Conservation (phyloP, 108 stramenopile species). For the Cylindrotheca fusiformis region DNA sequence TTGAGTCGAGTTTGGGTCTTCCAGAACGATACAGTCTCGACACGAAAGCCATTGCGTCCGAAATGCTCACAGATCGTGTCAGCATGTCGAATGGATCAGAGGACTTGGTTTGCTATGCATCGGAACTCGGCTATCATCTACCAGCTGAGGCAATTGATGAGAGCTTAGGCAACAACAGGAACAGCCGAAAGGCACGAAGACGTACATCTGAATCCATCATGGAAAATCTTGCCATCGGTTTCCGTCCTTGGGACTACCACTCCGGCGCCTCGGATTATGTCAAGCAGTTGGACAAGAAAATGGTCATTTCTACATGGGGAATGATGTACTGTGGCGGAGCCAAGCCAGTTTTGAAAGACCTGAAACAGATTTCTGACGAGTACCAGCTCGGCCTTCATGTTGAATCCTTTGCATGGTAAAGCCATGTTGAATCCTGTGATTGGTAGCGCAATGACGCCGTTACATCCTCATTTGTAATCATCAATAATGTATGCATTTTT, state of each 20-base stretch:
- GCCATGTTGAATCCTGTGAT: no score
- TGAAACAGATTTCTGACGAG: slow-evolving; percentile 29
- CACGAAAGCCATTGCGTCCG: slow-evolving; percentile 1
- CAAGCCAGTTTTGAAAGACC: slow-evolving; percentile 10
- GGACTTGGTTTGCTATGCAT: slow-evolving; percentile 5
- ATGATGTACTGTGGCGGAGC: slow-evolving; percentile 42
- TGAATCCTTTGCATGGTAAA: slow-evolving; percentile 41
- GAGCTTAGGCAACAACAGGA: no score
- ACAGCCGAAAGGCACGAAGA: no score
- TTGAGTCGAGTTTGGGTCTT: slow-evolving; percentile 31
- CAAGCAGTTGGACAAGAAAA: slow-evolving; percentile 9
- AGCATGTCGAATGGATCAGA: neutral
- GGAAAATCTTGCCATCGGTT: slow-evolving; percentile 11
- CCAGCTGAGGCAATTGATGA: neutral
- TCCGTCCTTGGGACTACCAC: slow-evolving; percentile 30
- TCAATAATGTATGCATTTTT: no score
- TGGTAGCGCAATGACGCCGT: no score
- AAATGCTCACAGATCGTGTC: slow-evolving; percentile 2
- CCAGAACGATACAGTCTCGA: slow-evolving; percentile 22
- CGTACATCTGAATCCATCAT: neutral
- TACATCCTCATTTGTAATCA: no score
- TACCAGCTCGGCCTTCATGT: slow-evolving; percentile 32
- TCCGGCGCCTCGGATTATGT: slow-evolving; percentile 16
- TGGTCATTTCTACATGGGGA: slow-evolving; percentile 34
- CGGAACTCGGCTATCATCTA: slow-evolving; percentile 13